phyloP scores from a whole-genome alignment of 2,329 filamentous ascomycete genomes.

The Neurospora sp. region DNA sequence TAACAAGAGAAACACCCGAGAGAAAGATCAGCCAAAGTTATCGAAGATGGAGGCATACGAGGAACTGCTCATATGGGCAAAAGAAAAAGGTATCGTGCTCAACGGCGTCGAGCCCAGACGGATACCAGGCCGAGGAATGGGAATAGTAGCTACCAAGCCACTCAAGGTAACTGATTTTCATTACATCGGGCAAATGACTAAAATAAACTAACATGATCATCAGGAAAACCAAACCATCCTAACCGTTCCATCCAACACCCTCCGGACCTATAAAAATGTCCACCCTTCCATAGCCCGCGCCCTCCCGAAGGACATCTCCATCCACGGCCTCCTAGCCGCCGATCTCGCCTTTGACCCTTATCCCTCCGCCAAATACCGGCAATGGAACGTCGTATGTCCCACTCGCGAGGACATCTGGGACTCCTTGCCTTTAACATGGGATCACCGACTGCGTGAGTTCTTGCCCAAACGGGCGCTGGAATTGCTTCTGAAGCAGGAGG shows the following conservation, averaged over 20 bases:
- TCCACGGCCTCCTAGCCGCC: conserved; percentile 65
- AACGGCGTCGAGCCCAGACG: conserved; percentile 55
- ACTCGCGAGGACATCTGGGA: conserved; percentile 44
- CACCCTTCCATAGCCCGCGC: conserved; percentile 37
- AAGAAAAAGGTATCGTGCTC: conserved; percentile 52
- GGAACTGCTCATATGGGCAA: conserved; percentile 59
- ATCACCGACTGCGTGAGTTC: conserved; percentile 31
- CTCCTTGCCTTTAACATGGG: conserved; percentile 40
- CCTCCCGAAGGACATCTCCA: conserved; percentile 44
- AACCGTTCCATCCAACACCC: conserved; percentile 50
- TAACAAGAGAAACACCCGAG: not conserved
- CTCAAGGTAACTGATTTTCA: conserved; percentile 44
- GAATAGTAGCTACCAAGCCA: conserved; percentile 59
- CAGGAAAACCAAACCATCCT: conserved; percentile 46
- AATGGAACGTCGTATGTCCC: conserved; percentile 62
- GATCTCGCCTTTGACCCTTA: conserved; percentile 47
- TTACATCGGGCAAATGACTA: not conserved
- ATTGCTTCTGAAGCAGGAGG: conserved; percentile 43
- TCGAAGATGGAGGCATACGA: conserved; percentile 22
- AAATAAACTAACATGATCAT: conserved; percentile 1
- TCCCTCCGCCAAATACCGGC: conserved; percentile 32
- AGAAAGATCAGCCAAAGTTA: not conserved
- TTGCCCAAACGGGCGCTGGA: conserved; percentile 34
- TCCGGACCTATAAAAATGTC: conserved; percentile 55
- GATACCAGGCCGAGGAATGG: conserved; percentile 65